Conservation (phyloP, 768 basidiomycete species). For the Mycena crocata region DNA sequence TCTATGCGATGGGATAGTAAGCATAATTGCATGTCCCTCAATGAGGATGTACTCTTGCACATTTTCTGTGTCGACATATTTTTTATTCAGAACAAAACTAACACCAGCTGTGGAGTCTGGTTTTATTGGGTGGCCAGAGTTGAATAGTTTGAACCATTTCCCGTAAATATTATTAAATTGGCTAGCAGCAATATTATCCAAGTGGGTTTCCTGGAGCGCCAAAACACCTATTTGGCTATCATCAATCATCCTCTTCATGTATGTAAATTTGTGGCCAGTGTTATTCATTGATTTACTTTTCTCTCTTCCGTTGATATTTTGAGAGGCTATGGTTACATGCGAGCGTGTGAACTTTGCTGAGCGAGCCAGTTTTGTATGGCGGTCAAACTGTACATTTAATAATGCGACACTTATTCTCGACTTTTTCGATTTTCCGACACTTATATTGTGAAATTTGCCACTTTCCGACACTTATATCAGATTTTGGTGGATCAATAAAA, state of each 20-base stretch:
- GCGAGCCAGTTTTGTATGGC: background rate
- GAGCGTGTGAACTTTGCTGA: background rate
- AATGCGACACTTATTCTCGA: too few relatives aligned
- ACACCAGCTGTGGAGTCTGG: conserved; percentile 1
- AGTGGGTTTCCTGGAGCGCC: background rate
- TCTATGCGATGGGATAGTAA: background rate
- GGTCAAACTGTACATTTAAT: too few relatives aligned
- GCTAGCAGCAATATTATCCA: background rate
- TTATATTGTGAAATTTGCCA: too few relatives aligned
- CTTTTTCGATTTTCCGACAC: too few relatives aligned
- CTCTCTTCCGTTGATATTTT: background rate
- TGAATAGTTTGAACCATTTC: background rate
- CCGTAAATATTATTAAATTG: background rate
- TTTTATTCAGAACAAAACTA: too few relatives aligned
- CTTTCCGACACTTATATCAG: too few relatives aligned
- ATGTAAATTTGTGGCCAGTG: background rate
- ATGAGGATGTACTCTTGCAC: background rate
- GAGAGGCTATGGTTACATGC: background rate
- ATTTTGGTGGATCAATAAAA: too few relatives aligned
- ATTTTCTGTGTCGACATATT: background rate
- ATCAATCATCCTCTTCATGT: background rate
- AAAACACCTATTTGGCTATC: background rate
- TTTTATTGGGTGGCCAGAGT: background rate
- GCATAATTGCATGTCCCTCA: background rate
- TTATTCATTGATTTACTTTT: background rate